Percentiles rank a stretch among this genome's conserved stretches.
These are phyloP conservation scores for Colletotrichum sp. DNA, from an alignment of 2,329 filamentous ascomycete genomes.

Conservation along the genomic window DNA sequence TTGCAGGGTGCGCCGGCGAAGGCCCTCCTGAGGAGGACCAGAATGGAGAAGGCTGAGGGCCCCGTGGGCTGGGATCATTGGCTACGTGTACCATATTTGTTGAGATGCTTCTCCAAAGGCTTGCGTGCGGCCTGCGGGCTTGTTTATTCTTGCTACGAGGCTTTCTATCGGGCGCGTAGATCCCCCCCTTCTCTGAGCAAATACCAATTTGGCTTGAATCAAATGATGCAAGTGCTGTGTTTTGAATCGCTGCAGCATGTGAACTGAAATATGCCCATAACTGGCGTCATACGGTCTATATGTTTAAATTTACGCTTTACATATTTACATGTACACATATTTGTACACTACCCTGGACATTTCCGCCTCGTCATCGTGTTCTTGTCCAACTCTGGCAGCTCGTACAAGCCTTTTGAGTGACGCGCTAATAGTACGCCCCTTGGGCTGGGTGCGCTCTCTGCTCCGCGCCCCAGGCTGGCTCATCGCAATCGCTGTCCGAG, in stretches of 20 bases:
- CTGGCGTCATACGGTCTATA: neutral
- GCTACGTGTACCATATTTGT: constrained; percentile 15
- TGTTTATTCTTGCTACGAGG: neutral
- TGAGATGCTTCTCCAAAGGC: constrained; percentile 1
- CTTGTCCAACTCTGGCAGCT: neutral
- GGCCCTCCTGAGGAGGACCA: neutral
- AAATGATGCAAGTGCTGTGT: neutral
- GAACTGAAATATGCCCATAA: neutral
- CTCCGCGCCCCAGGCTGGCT: neutral
- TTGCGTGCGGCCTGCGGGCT: neutral
- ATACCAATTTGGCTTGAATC: constrained; percentile 18
- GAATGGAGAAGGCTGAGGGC: neutral
- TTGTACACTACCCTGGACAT: neutral
- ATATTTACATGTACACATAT: constrained; percentile 2
- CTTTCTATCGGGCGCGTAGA: constrained; percentile 1
- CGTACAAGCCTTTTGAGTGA: neutral
- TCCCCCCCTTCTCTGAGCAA: constrained; percentile 3
- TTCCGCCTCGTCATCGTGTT: neutral
- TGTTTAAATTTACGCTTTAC: neutral
- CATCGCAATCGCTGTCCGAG: neutral
- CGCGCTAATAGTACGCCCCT: neutral
- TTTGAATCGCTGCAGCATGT: neutral
- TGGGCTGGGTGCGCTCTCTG: neutral
- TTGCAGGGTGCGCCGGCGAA: neutral
- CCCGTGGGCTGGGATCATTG: constrained; percentile 1